Evolutionary conservation across 1,284 basidiomycete genomes (phyloP).

Genomic region (Cryptococcus sp.): DNA sequence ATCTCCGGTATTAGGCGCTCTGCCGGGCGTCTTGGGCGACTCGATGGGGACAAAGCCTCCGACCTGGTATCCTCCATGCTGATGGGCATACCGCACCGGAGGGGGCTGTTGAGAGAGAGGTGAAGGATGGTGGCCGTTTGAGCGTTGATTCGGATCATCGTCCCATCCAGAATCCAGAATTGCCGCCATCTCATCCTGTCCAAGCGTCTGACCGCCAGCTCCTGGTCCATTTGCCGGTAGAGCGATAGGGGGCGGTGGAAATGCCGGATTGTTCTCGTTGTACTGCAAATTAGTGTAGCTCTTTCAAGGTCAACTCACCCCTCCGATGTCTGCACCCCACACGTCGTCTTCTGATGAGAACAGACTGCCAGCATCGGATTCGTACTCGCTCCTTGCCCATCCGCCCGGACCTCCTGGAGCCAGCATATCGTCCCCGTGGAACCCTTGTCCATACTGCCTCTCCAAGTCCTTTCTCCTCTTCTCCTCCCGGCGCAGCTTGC

Average conservation of each 20-base stretch:
- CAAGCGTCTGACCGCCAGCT: slow-evolving; percentile 60
- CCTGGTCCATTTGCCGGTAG: slow-evolving; percentile 50
- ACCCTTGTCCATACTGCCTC: slow-evolving; percentile 53
- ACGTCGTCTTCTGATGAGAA: slow-evolving; percentile 86
- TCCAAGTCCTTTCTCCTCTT: slow-evolving; percentile 73
- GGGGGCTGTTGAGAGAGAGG: background rate
- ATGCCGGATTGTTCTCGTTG: slow-evolving; percentile 72
- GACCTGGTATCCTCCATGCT: slow-evolving; percentile 5
- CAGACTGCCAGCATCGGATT: slow-evolving; percentile 60
- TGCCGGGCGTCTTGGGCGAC: slow-evolving; percentile 8
- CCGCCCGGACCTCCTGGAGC: slow-evolving; percentile 52
- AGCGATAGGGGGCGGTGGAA: slow-evolving; percentile 74
- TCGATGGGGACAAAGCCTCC: slow-evolving; percentile 10
- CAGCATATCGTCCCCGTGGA: slow-evolving; percentile 50
- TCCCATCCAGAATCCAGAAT: slow-evolving; percentile 86
- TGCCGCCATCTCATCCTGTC: slow-evolving; percentile 70
- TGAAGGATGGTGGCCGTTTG: slow-evolving; percentile 9
- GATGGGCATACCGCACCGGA: background rate
- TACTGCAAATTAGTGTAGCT: slow-evolving; percentile 50
- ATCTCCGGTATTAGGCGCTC: slow-evolving; percentile 17
- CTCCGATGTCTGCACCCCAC: slow-evolving; percentile 62
- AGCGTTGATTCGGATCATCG: slow-evolving; percentile 49
- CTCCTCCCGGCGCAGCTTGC: slow-evolving; percentile 86
- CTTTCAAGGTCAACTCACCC: slow-evolving; percentile 55
- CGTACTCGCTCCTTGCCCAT: slow-evolving; percentile 40